These are phyloP conservation scores for Cokeromyces recurvatus DNA, from an alignment of 371 early-diverging fungal genomes.

Conservation along the genomic window DNA sequence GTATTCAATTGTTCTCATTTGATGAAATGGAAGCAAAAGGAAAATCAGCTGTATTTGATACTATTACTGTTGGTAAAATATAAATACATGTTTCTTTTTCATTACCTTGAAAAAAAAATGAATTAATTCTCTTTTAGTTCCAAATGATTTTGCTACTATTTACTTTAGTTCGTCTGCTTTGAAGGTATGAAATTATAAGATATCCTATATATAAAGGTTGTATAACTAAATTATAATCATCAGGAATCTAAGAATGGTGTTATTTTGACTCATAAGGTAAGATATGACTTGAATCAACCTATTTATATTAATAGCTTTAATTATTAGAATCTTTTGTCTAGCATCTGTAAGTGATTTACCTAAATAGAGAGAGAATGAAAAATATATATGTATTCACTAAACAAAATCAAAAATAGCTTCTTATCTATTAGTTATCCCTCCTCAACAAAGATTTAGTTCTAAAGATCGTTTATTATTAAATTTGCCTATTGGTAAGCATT, in stretches of 20 bases:
- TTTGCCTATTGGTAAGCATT: constrained; percentile 36
- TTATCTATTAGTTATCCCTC: constrained; percentile 37
- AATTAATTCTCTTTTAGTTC: constrained; percentile 17
- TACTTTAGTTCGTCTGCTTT: constrained; percentile 21
- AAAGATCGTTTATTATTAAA: constrained; percentile 39
- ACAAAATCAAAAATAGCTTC: constrained; percentile 19
- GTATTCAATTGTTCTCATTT: too few species aligned
- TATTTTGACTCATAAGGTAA: constrained; percentile 46
- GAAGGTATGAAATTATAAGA: constrained; percentile 3
- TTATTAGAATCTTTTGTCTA: constrained; percentile 12
- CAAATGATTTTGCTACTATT: constrained; percentile 37
- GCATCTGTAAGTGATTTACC: constrained; percentile 22
- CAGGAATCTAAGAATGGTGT: constrained; percentile 31
- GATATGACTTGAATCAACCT: too few species aligned
- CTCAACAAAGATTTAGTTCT: constrained; percentile 32
- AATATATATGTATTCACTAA: background rate
- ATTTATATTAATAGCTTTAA: too few species aligned
- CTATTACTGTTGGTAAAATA: constrained; percentile 26
- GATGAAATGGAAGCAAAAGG: constrained; percentile 31
- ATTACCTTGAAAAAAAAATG: too few species aligned
- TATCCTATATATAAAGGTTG: too few species aligned
- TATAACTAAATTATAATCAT: too few species aligned
- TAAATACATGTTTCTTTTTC: too few species aligned
- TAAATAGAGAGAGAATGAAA: too few species aligned
- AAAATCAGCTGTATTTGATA: constrained; percentile 14